These are phyloP conservation scores for Aspergillus tanneri DNA, from an alignment of 2,329 filamentous ascomycete genomes.

Conservation along the genomic window DNA sequence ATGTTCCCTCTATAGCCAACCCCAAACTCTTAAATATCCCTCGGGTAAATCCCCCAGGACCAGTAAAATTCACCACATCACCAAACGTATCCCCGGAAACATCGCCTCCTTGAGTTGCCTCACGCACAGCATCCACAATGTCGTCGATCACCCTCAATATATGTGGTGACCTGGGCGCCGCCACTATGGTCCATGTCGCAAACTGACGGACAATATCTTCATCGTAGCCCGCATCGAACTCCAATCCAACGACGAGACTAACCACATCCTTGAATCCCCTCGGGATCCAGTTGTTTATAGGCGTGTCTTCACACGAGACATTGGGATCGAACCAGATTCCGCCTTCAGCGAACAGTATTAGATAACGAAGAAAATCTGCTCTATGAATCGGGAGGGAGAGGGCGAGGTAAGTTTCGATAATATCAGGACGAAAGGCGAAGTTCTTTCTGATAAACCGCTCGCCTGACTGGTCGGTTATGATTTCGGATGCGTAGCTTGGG, in stretches of 20 bases:
- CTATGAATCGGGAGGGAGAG: conserved; percentile 41
- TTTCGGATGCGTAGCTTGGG: too few species aligned
- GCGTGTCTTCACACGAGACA: conserved; percentile 31
- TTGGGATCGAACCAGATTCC: conserved; percentile 47
- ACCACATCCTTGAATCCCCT: conserved; percentile 28
- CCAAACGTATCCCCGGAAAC: conserved; percentile 28
- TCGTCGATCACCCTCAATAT: too few species aligned
- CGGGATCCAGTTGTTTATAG: conserved; percentile 41
- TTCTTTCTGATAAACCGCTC: conserved; percentile 34
- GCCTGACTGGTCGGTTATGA: conserved; percentile 31
- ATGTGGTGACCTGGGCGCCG: too few species aligned
- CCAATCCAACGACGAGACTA: conserved; percentile 40
- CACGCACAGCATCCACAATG: too few species aligned
- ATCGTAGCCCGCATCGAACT: too few species aligned
- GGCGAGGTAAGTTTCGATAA: conserved; percentile 36
- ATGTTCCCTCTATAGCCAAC: conserved; percentile 27
- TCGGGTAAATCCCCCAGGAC: conserved; percentile 30
- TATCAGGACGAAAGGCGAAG: conserved; percentile 38
- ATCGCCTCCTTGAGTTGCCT: too few species aligned
- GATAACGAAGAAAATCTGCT: conserved; percentile 46
- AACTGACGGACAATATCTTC: too few species aligned
- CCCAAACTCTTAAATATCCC: conserved; percentile 21
- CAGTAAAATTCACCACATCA: conserved; percentile 30
- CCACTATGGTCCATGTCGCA: too few species aligned
- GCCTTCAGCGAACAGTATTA: conserved; percentile 43